Percentiles rank a stretch among this genome's conserved stretches.
phyloP scores from a whole-genome alignment of 495 filamentous ascomycete species.

The Symbiotaphrina buchneri region DNA sequence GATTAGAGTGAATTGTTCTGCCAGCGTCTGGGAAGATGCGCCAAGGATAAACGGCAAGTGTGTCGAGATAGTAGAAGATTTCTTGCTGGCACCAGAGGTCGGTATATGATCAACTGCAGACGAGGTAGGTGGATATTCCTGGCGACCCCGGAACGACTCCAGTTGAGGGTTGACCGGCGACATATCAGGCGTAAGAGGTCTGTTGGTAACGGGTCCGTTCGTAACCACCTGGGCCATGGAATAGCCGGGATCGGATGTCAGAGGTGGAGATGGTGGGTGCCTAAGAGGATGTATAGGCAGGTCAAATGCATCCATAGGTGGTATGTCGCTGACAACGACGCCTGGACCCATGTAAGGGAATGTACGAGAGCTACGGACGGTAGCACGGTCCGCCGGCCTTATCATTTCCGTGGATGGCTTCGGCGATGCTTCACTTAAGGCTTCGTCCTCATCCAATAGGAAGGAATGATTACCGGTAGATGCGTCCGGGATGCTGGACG shows the following conservation, averaged over 20 bases:
- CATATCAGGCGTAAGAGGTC: constrained; percentile 27
- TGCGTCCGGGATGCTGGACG: constrained; percentile 19
- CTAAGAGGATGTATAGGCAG: constrained; percentile 43
- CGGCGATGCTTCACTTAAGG: constrained; percentile 56
- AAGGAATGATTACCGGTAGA: constrained; percentile 27
- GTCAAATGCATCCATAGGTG: no score
- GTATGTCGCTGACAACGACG: constrained; percentile 22
- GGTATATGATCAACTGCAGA: no score
- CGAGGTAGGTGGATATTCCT: no score
- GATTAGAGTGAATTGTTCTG: constrained; percentile 86
- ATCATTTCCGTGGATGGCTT: constrained; percentile 53
- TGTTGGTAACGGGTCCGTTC: constrained; percentile 16
- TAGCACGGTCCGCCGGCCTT: constrained; percentile 17
- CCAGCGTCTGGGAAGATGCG: constrained; percentile 72
- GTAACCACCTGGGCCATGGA: constrained; percentile 11
- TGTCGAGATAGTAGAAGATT: no score
- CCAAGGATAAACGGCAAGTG: constrained; percentile 87
- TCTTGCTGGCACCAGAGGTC: no score
- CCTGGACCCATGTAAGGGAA: constrained; percentile 14
- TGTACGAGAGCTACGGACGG: constrained; percentile 15
- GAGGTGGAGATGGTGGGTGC: constrained; percentile 58
- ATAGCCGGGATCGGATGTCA: constrained; percentile 42
- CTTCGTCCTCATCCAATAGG: constrained; percentile 41
- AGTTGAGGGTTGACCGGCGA: constrained; percentile 20
- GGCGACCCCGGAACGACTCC: no score